phyloP scores from a whole-genome alignment of 257 asterid genomes.

The Primulina huaijiensis region DNA sequence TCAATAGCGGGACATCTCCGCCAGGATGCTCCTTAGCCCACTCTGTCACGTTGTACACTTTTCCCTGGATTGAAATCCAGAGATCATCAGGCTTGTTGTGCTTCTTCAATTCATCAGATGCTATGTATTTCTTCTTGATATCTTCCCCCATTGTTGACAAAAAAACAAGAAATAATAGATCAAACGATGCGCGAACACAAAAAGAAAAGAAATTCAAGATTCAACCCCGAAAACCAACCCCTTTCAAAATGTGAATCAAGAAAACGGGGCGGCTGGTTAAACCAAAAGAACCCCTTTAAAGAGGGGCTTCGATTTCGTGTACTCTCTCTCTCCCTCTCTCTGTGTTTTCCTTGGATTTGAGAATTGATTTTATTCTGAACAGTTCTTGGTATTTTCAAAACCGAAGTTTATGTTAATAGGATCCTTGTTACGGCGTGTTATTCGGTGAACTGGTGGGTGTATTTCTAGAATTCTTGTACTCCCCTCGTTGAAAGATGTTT shows the following conservation, averaged over 20 bases:
- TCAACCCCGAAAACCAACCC: background rate
- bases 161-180: background rate
- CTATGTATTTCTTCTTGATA: slow-evolving; percentile 27
- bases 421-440: too few species aligned
- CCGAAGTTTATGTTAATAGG: too few species aligned
- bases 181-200: background rate
- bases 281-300: background rate
- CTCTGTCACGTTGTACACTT: slow-evolving; percentile 39
- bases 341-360: too few species aligned
- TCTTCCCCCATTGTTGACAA: slow-evolving; percentile 18
- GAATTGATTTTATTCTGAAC: too few species aligned
- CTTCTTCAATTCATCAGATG: slow-evolving; percentile 35
- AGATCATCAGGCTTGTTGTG: slow-evolving; percentile 37
- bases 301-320: background rate
- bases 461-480: too few species aligned
- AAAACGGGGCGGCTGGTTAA: background rate
- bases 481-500: too few species aligned
- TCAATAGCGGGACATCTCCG: slow-evolving; percentile 36
- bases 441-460: too few species aligned
- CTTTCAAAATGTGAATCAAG: background rate
- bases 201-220: background rate
- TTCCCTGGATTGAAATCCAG: slow-evolving; percentile 47
- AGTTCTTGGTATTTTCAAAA: too few species aligned
- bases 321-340: background rate
- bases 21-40: slow-evolving; percentile 48